Evolutionary conservation across 2,329 filamentous ascomycete species (phyloP), one percentile per base, ranked within the genome.

Genomic region (Calonectria henricotiae): DNA sequence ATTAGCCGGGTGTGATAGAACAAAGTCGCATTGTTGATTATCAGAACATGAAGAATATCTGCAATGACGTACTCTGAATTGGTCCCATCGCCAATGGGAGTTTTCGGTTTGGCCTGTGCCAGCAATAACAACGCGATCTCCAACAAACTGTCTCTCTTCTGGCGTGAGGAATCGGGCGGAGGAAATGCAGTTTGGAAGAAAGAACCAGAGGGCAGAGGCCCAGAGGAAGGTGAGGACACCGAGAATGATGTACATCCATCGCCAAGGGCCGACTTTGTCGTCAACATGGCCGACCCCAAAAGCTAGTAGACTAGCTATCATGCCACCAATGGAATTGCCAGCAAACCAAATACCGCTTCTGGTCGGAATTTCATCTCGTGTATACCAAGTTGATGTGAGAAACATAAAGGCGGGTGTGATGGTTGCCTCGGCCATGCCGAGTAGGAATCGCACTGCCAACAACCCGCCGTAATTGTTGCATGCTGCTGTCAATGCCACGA

Each of bases 171-270:
- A 93, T 0, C 79, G 80, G 1, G 91, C 90, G 1, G 82, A 86
- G 1, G 86, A 85, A 51, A 90, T 88, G 43, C 79, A 82, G 70
- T 90, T 85, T 0, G 88, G 89, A 2, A 90, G 83, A 5, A 86
- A 76, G 25, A 83, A 72, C 69, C 85, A 84, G 44, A 90, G 74
- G 0, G 84, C 80, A 4, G 88, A 80, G 0, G 83, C 84, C 85
- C 88, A 87, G 3, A 88, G 72, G 60, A 88, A 86, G 0, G 88
- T 90, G 0, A 79, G 76, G 0, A 83, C 68, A 1, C 89, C 89
- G 0, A 90, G 83, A 35, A 89, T 82, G 68, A 89, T 87, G 75
- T 88, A 90, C 85, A 91, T 87, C 85, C 86, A 89, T 62, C 85
- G 83, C 88, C 88, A 90, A 3, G 86, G 85, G n/a, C 81, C 82